These are phyloP conservation scores for Bipolaris cookei DNA, from an alignment of 2,329 filamentous ascomycete species.

Conservation along the genomic window DNA sequence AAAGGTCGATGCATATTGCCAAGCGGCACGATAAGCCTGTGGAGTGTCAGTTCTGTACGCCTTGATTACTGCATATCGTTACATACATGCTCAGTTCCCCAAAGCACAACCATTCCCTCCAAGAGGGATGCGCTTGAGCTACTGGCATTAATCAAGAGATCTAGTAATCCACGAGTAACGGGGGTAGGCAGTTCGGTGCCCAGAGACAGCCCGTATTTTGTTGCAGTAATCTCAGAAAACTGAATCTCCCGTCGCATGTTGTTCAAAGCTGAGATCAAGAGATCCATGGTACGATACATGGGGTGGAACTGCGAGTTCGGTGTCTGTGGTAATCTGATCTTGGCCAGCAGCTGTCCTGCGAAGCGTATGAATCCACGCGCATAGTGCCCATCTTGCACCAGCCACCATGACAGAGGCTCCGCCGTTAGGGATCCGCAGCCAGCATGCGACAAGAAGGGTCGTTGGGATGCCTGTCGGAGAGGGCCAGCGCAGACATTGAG, in stretches of 20 bases:
- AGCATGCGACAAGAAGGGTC: constrained; percentile 69
- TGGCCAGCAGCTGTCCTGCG: constrained; percentile 67
- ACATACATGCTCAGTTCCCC: constrained; percentile 71
- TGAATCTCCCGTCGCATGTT: constrained; percentile 71
- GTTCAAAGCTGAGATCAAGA: constrained; percentile 68
- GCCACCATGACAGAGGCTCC: constrained; percentile 66
- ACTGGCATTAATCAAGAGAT: constrained; percentile 64
- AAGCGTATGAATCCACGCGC: constrained; percentile 73
- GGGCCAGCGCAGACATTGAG: constrained; percentile 56
- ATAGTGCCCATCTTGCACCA: constrained; percentile 74
- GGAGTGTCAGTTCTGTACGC: constrained; percentile 13
- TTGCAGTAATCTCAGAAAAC: constrained; percentile 71
- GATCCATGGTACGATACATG: constrained; percentile 65
- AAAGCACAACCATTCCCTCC: constrained; percentile 75
- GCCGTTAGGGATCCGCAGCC: constrained; percentile 67
- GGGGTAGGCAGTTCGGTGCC: constrained; percentile 52
- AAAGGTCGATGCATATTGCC: constrained; percentile 57
- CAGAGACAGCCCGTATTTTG: constrained; percentile 64
- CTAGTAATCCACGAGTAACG: constrained; percentile 62
- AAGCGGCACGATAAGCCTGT: constrained; percentile 56
- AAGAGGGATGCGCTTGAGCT: constrained; percentile 61
- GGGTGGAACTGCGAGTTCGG: constrained; percentile 53
- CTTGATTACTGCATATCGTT: no score
- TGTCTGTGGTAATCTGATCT: constrained; percentile 62
- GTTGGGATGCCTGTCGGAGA: constrained; percentile 66